Evolutionary conservation across 306 rosid species (phyloP), one percentile per base, ranked within the genome.

Genomic region (Pyrus betulifolia): DNA sequence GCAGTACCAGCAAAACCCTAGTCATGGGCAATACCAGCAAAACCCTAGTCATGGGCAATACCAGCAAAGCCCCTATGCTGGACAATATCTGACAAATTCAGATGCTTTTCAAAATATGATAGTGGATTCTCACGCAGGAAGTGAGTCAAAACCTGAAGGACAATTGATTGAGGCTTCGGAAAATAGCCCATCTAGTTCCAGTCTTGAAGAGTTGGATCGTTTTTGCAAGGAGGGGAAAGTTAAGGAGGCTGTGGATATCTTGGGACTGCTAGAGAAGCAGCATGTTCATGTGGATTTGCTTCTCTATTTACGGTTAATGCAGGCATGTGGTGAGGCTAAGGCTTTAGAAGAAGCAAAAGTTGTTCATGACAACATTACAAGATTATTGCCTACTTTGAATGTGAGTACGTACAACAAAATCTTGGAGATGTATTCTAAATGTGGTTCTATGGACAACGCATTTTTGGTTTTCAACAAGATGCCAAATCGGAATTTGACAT

Each of bases 401-500:
- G 84, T 88, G 58, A 85, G 93, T 79, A 83, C 85, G n/a, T 87
- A 83, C 69, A 92, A 90, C 83, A 85, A 61, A 83, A 90, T 92
- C 74, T 58, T 92, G 70, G 92, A 90, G 81, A 92, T 87, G 91
- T 92, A 92, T 80, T 87, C 86, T 12, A 80, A 86, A 79, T 92
- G 97, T 82, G 96, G 92, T 76, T 90, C 93, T 40, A 85, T 86
- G 77, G 90, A 90, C 71, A 89, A 90, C 21, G 92, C 97, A 19
- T 18, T 66, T 28, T 18, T 60, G 60, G 88, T 89, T 70, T 92
- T 90, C 76, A 69, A 87, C 66, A 49, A 81, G 27, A 92, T 90
- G 93, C 86, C 93, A 4, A 79, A 70, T 46, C 86, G 82, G 63
- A 92, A 92, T 79, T 68, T 90, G 82, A 89, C 93, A 30, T 87